Percentiles rank a stretch among this genome's conserved stretches.
Conservation (phyloP, 352 stramenopile species). For the Pythium monospermum region DNA sequence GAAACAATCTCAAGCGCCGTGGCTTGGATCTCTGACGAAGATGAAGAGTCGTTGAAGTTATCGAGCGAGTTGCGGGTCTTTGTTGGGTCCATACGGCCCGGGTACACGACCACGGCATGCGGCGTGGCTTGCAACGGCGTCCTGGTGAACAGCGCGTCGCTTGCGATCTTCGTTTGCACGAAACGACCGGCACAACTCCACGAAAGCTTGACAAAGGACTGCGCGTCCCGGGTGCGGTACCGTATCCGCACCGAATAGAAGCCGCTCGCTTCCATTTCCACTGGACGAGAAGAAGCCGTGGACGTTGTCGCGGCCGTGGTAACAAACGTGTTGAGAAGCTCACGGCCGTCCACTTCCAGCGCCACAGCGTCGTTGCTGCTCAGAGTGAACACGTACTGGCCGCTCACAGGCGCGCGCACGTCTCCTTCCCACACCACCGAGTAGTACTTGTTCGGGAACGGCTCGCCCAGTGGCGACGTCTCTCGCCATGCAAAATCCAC, state of each 20-base stretch:
- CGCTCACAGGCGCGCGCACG: conserved; percentile 36
- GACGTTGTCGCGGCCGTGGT: background rate
- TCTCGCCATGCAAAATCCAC: conserved; percentile 89
- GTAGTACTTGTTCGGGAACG: conserved; percentile 75
- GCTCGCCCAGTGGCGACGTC: conserved; percentile 45
- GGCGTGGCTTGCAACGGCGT: conserved; percentile 43
- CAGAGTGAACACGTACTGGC: conserved; percentile 76
- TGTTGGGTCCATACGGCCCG: conserved; percentile 55
- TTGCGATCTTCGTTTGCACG: conserved; percentile 19
- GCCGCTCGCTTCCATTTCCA: conserved; percentile 2
- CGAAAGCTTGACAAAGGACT: conserved; percentile 78
- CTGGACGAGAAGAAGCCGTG: no score
- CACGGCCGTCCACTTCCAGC: conserved; percentile 61
- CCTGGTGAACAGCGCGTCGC: conserved; percentile 31
- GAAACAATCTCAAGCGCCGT: conserved; percentile 40
- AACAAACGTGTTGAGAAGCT: conserved; percentile 59
- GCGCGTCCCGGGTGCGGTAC: conserved; percentile 77
- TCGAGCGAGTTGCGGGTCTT: conserved; percentile 63
- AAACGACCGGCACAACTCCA: conserved; percentile 60
- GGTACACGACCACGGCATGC: conserved; percentile 66
- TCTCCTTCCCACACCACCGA: conserved; percentile 69
- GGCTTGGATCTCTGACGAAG: conserved; percentile 26
- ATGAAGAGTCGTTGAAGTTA: conserved; percentile 30
- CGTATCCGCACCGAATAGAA: conserved; percentile 84
- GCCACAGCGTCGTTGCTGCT: conserved; percentile 72